Evolutionary conservation across 129 eudicot species (phyloP), one percentile per base, ranked within the genome.

Genomic region (Chrysanthemum seticuspe): DNA sequence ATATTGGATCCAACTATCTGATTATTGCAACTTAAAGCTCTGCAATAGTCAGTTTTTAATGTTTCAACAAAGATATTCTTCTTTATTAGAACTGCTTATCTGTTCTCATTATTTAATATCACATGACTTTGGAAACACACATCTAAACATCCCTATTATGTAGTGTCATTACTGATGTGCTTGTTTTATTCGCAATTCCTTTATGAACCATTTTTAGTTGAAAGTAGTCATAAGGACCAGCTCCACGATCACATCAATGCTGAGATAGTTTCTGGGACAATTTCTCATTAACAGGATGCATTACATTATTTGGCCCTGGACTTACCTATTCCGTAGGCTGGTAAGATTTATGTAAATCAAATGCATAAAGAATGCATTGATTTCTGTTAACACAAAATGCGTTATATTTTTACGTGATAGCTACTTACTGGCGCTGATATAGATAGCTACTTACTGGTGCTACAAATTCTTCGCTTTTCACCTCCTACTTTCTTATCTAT

Each of bases 201-300:
- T 59, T 93, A 90, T 76, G 98, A 93, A 74, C 98, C 97, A 71
- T 93, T 93, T 76, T 97, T 97, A 10, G 98, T 93, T 81, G 97
- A 93, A 82, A 93, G 98, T 83, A 90, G 97, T 80, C 91, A 90
- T 58, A 86, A 91, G 74, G 97, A 90, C 77, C 97, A 90, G 75
- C 78, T 93, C 98, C 98, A 90, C 77, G 95, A 93, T 74, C 98
- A 93, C 81, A 71, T 93, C 65, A 93, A 93, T 80, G 98, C 98
- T 19, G 98, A 93, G 83, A 93, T 93, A 73, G 87, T 93, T 76
- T 87, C 97, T 70, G 98, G 97, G 71, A 93, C 98, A 66, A 93
- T 93, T 64, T 78, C 89, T 76, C 95, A 93, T 74, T 90, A 93
- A 78, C 96, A 90, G 82, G 98, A 93, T 57, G 98, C 98, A 25